Percentiles rank a stretch among this genome's conserved stretches.
phyloP scores from a whole-genome alignment of 495 filamentous ascomycete species.

The Annulohypoxylon maeteangense region DNA sequence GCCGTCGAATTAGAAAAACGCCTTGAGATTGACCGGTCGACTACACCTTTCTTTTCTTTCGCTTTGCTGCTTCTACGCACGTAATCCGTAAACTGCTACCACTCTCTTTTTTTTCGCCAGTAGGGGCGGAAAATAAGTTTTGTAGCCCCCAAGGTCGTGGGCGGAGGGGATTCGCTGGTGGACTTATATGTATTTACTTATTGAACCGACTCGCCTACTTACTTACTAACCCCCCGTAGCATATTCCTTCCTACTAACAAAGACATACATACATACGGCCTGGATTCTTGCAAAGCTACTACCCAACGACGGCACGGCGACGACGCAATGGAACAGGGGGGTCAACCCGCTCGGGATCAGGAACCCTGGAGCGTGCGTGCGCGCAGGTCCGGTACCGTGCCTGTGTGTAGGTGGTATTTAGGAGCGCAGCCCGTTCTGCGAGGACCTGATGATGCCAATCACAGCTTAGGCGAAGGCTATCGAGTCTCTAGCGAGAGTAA shows the following conservation, averaged over 20 bases:
- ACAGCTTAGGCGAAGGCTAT: not conserved
- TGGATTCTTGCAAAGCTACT: too few relatives aligned
- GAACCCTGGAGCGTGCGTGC: conserved; percentile 8
- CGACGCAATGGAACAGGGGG: conserved; percentile 37
- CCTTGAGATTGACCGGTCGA: conserved; percentile 7
- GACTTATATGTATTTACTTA: not conserved
- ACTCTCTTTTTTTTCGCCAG: not conserved
- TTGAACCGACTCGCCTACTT: not conserved
- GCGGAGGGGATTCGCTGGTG: not conserved
- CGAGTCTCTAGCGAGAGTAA: too few relatives aligned
- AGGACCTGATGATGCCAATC: conserved; percentile 18
- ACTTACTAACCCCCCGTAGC: not conserved
- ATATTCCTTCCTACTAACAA: not conserved
- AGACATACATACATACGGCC: not conserved
- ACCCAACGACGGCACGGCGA: conserved; percentile 22
- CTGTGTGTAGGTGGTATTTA: not conserved
- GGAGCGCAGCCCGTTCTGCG: conserved; percentile 23
- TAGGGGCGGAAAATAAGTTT: conserved; percentile 14
- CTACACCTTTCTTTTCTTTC: not conserved
- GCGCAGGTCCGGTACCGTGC: conserved; percentile 23
- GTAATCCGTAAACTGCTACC: conserved; percentile 14
- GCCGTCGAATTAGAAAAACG: conserved; percentile 1
- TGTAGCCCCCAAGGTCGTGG: conserved; percentile 11
- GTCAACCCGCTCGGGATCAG: conserved; percentile 19
- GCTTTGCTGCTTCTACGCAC: not conserved